Conservation (phyloP, 352 stramenopile species). For the Phytophthora fragariaefolia region DNA sequence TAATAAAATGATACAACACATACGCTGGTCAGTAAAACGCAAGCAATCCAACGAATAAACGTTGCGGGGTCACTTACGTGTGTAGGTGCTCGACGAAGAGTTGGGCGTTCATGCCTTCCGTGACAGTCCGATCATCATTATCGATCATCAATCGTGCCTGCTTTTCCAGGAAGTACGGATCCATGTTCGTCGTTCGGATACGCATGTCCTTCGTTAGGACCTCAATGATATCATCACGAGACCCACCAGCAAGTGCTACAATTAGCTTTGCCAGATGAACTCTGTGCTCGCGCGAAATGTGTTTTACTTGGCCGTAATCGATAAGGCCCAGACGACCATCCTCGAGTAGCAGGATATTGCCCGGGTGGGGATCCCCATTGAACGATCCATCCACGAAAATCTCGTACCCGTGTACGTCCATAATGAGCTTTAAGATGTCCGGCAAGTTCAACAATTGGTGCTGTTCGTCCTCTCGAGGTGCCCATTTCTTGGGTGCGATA, state of each 20-base stretch:
- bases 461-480: constrained; percentile 38
- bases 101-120: constrained; percentile 86
- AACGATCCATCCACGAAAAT: constrained; percentile 94
- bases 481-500: constrained; percentile 60
- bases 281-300: constrained; percentile 73
- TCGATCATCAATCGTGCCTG: constrained; percentile 88
- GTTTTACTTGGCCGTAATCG: constrained; percentile 93
- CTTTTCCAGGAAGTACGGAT: constrained; percentile 88
- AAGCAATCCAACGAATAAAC: background rate
- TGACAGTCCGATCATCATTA: constrained; percentile 81
- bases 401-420: constrained; percentile 92
- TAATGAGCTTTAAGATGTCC: constrained; percentile 84
- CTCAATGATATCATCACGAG: constrained; percentile 75
- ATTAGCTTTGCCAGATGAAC: constrained; percentile 86
- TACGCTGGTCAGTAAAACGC: constrained; percentile 10
- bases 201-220: constrained; percentile 83
- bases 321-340: constrained; percentile 91
- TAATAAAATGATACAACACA: constrained; percentile 10
- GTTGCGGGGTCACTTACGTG: constrained; percentile 49
- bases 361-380: constrained; percentile 92
- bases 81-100: constrained; percentile 88
- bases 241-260: constrained; percentile 77
- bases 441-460: constrained; percentile 82
- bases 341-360: constrained; percentile 92
- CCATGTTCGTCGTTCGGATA: constrained; percentile 73